phyloP scores from a whole-genome alignment of 805 yeast genomes.

The Saturnispora silvae region DNA sequence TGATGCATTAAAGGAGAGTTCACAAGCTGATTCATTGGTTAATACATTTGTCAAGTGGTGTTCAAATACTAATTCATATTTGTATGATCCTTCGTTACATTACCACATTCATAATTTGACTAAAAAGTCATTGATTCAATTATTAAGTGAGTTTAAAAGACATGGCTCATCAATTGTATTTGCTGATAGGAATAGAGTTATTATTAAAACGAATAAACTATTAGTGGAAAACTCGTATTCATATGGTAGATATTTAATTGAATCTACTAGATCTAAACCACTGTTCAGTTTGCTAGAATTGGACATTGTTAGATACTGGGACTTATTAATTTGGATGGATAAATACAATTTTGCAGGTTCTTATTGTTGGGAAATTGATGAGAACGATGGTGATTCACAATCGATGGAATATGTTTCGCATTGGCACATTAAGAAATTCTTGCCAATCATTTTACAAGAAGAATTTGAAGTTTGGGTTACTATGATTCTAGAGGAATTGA shows the following conservation, averaged over 20 bases:
- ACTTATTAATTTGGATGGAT: conserved; percentile 91
- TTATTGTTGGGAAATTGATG: conserved; percentile 32
- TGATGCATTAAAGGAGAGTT: conserved; percentile 51
- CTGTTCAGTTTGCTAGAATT: conserved; percentile 76
- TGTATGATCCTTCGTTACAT: conserved; percentile 71
- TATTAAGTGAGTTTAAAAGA: conserved; percentile 65
- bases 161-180: conserved; percentile 73
- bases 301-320: conserved; percentile 75
- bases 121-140: conserved; percentile 68
- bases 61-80: conserved; percentile 56
- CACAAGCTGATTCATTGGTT: conserved; percentile 74
- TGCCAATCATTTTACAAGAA: conserved; percentile 64
- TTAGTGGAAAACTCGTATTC: conserved; percentile 85
- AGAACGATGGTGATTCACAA: conserved; percentile 27
- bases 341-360: conserved; percentile 78
- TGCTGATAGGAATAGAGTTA: conserved; percentile 67
- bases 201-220: conserved; percentile 63
- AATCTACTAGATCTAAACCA: conserved; percentile 70
- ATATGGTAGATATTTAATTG: conserved; percentile 73
- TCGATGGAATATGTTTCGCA: conserved; percentile 39
- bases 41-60: conserved; percentile 82
- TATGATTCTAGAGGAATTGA: conserved; percentile 60
- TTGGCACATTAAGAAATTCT: conserved; percentile 71
- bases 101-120: conserved; percentile 84
- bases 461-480: conserved; percentile 87